Percentiles rank a stretch among this genome's conserved stretches.
Conservation (phyloP, 2,329 filamentous ascomycete genomes). For the Colletotrichum tropicicola region DNA sequence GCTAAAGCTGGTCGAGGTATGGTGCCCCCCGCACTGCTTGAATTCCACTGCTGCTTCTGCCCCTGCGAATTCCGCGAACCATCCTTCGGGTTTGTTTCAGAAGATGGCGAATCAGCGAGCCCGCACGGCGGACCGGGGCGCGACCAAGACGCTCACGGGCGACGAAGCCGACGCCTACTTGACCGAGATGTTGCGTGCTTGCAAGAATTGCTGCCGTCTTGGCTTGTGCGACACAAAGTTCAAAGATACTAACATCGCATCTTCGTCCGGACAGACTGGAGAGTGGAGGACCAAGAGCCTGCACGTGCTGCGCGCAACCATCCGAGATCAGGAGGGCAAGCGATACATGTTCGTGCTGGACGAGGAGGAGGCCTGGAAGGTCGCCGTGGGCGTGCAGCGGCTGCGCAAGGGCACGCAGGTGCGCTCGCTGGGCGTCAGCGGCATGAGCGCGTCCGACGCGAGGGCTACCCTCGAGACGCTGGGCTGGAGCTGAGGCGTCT, state of each 20-base stretch:
- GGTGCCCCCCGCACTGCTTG: conserved; percentile 74
- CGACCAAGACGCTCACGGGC: conserved; percentile 61
- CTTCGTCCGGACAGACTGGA: conserved; percentile 55
- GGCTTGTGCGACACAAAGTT: conserved; percentile 57
- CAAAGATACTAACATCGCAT: conserved; percentile 51
- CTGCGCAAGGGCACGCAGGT: conserved; percentile 69
- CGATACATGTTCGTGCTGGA: conserved; percentile 71
- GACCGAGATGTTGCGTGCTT: conserved; percentile 68
- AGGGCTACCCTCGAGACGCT: conserved; percentile 65
- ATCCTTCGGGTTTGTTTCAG: conserved; percentile 52
- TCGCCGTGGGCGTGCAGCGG: conserved; percentile 68
- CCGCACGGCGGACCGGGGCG: conserved; percentile 57
- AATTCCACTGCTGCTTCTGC: conserved; percentile 54
- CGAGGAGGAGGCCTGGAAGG: conserved; percentile 75
- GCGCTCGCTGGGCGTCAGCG: conserved; percentile 65
- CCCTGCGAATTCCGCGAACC: conserved; percentile 46
- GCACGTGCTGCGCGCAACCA: conserved; percentile 70
- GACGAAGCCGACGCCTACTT: conserved; percentile 75
- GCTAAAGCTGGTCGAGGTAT: conserved; percentile 90
- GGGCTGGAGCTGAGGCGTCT: conserved; percentile 54
- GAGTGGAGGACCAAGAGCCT: conserved; percentile 64
- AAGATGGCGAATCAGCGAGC: conserved; percentile 55
- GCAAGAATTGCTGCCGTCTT: conserved; percentile 70
- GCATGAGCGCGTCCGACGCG: conserved; percentile 63
- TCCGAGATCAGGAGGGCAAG: conserved; percentile 73